Evolutionary conservation across 108 stramenopile genomes (phyloP).

Genomic region (Skeletonema marinoi): DNA sequence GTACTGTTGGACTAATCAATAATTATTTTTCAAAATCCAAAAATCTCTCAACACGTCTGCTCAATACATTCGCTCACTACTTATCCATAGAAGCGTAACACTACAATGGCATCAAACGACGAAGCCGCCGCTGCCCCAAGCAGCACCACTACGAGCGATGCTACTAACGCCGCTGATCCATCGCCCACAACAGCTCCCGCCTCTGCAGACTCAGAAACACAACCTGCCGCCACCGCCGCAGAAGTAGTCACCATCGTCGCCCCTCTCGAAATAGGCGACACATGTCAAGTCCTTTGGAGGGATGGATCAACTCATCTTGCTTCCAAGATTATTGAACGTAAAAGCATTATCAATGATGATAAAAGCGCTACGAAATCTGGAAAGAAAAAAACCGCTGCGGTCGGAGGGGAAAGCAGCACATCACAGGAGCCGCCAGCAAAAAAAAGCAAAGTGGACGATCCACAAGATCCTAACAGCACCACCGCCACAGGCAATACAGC

Average conservation of each 20-base stretch:
- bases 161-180: too few relatives aligned
- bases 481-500: not conserved
- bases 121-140: not conserved
- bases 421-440: conserved; percentile 5
- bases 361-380: not conserved
- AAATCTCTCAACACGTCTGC: too few relatives aligned
- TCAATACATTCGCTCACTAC: too few relatives aligned
- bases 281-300: conserved; percentile 65
- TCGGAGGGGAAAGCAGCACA: not conserved
- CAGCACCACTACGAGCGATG: not conserved
- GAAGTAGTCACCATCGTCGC: not conserved
- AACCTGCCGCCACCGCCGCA: not conserved
- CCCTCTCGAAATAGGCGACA: conserved; percentile 71
- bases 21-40: too few relatives aligned
- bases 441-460: conserved; percentile 6
- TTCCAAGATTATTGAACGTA: conserved; percentile 64
- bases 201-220: not conserved
- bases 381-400: conserved; percentile 3
- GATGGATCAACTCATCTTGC: conserved; percentile 49
- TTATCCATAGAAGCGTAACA: too few relatives aligned
- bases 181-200: not conserved
- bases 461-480: not conserved
- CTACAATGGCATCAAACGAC: not conserved
- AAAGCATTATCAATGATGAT: not conserved
- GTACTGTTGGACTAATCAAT: too few relatives aligned